Base-by-base conservation (phyloP, 441 rosid species). In the Croton laevigatus region DNA sequence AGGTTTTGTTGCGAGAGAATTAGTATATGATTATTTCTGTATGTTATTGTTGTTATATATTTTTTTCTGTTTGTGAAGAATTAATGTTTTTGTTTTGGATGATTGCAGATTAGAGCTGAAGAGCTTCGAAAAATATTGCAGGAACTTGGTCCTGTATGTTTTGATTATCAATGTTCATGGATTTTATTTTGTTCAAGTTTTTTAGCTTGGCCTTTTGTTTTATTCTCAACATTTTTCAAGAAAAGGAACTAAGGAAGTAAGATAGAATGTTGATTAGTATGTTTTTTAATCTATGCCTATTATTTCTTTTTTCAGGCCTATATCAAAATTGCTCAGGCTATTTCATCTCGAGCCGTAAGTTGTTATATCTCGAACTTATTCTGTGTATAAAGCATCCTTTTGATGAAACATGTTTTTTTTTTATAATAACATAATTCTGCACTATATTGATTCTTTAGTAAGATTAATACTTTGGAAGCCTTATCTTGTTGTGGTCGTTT, bases 301-400 rank as follows among this genome's bases (percentile, higher is more conserved):
- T 62, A 1, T 62, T 73, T 79, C 68, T 71, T 57, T 57, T 74
- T 74, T 75, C 86, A 94, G 97, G 98, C 98, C 44, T 94, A 89
- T 54, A 7, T 90, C 71, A 94, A 94, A 82, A 84, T 91, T 74
- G 98, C 96, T 62, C 98, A 94, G 83, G 98, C 97, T 70, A 83
- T 91, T 76, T 91, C 98, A 6, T 91, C 97, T 76, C 85, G 97
- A 75, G 80, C 98, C n/a, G 96, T 94, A 84, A 87, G 94, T 80
- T 54, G 17, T 57, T 40, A 46, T 44, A 57, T 68, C 40, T 40
- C 38, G 22, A 8, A 9, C 14, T 27, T 69, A 13, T 36, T 37
- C 8, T 59, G 19, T 57, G 13, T 4, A 6, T 17, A 49, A 5
- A 14, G 19, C 17, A 49, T 49, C 20, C 53, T 49, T 48, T 4